Percentiles rank a stretch among this genome's conserved stretches.
phyloP scores from a whole-genome alignment of 805 yeast genomes.

The Spathaspora hagerdaliae region DNA sequence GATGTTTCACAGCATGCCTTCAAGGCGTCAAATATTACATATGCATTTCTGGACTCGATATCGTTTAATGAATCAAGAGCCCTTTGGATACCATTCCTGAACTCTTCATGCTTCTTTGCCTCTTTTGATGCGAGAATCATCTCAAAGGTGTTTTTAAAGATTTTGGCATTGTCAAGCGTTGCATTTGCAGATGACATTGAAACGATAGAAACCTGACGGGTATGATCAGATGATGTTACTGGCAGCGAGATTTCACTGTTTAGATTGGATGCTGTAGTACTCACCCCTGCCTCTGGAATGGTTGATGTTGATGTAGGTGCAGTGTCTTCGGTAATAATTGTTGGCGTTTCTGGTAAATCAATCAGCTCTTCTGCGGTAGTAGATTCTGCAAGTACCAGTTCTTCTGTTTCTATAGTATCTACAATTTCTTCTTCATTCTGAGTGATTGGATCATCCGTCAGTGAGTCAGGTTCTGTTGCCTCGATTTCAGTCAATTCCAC shows the following conservation, averaged over 20 bases:
- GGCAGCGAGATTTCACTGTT: neutral
- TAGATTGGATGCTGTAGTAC: neutral
- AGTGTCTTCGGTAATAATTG: neutral
- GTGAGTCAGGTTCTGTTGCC: neutral
- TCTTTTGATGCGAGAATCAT: slow-evolving; percentile 57
- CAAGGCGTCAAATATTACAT: slow-evolving; percentile 72
- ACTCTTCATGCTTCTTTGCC: slow-evolving; percentile 46
- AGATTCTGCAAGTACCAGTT: neutral
- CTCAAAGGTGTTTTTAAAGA: slow-evolving; percentile 55
- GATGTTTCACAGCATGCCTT: slow-evolving; percentile 69
- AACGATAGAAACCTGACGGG: slow-evolving; percentile 12
- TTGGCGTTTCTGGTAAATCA: neutral
- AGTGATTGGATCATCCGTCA: neutral
- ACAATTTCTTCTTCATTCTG: neutral
- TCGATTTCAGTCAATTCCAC: neutral
- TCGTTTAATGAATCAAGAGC: slow-evolving; percentile 41
- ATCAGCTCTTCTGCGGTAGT: neutral
- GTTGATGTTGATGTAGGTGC: neutral
- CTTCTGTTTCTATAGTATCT: neutral
- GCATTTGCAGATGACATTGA: slow-evolving; percentile 14
- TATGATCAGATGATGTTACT: neutral
- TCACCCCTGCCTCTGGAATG: neutral
- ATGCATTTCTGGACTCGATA: slow-evolving; percentile 39
- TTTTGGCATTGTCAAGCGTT: slow-evolving; percentile 19
- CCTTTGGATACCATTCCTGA: slow-evolving; percentile 33